Conservation (phyloP, 345 rosid species). For the Eucalyptus microcorys region DNA sequence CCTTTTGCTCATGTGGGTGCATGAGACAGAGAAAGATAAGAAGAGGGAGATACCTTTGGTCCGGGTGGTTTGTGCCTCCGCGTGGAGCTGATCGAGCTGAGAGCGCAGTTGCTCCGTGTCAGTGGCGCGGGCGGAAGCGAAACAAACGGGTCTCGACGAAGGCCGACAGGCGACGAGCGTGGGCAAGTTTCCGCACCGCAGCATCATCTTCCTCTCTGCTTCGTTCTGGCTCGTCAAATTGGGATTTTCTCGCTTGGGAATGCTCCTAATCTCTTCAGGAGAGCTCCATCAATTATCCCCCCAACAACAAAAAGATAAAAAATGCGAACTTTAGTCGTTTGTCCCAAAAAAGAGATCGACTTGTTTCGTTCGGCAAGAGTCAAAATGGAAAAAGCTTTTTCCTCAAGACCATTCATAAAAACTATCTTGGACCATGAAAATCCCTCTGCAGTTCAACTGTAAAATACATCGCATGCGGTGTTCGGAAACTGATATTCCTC, state of each 20-base stretch:
- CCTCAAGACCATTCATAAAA: not conserved
- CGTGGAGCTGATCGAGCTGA: constrained; percentile 65
- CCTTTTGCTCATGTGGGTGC: not conserved
- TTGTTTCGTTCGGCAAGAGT: accelerated
- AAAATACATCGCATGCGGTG: not conserved
- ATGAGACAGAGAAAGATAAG: not conserved
- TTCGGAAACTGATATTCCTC: not conserved
- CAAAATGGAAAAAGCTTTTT: not conserved
- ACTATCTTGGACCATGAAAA: not conserved
- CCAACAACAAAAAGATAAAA: not conserved
- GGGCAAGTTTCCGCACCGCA: constrained; percentile 7
- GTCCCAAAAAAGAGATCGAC: not conserved
- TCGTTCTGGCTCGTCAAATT: not conserved
- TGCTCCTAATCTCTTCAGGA: not conserved
- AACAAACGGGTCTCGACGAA: constrained; percentile 13
- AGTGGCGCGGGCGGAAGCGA: constrained; percentile 1
- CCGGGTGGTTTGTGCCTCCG: constrained; percentile 59
- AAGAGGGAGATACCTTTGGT: constrained; percentile 39
- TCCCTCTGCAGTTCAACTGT: not conserved
- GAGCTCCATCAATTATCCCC: not conserved
- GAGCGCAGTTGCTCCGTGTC: constrained; percentile 48
- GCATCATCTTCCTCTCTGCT: constrained; percentile 7
- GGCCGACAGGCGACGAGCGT: constrained; percentile 5
- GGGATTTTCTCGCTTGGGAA: not conserved
- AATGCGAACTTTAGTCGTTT: not conserved